Evolutionary conservation across 176 grass and related monocot genomes (phyloP), one percentile per base, ranked within the genome.

Genomic region (Triticum urartu): DNA sequence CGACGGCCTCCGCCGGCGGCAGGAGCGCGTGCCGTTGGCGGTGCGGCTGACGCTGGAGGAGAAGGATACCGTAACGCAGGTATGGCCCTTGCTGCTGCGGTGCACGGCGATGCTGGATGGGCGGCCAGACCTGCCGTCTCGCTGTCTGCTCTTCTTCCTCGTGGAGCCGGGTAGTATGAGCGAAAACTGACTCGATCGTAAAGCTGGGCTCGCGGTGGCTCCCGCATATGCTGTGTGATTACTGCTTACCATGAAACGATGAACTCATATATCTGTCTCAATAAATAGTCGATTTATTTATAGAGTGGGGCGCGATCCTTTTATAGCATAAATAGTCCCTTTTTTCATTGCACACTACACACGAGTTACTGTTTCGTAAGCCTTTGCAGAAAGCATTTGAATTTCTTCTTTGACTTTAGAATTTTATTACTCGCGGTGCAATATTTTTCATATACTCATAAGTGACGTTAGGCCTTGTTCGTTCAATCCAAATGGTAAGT

Each of bases 51-150:
- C 26, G 59, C 28, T 68, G 70, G 13, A 54, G 1, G 32, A 56
- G 72, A 75, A 75, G 40, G 72, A 75, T 50, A 8, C 22, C 2
- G 35, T 71, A 48, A 48, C 1, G n/a, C 18, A 18, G 4, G 2
- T 48, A 15, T 10, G 12, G 56, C 7, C 20, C 3, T 2, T 85
- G 70, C 17, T 64, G 71, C 26, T 84, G 82, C 32, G 38, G 82
- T 84, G 82, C 71, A 84, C 71, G 82, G 71, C 58, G 9, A 43
- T 75, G 21, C 56, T 75, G 71, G 58, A 75, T 9, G 82, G 82
- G 9, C 56, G 0, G 43, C 82, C 82, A 5, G 42, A 48, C 18
- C 40, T 72, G 58, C 70, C 82, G 8, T 84, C 73, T 22, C 1
- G 59, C 25, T 84, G 82, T 70, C 39, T 8, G 39, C 20, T 56